These are phyloP conservation scores for Penicillium herquei DNA, from an alignment of 495 filamentous ascomycete genomes.

Conservation along the genomic window DNA sequence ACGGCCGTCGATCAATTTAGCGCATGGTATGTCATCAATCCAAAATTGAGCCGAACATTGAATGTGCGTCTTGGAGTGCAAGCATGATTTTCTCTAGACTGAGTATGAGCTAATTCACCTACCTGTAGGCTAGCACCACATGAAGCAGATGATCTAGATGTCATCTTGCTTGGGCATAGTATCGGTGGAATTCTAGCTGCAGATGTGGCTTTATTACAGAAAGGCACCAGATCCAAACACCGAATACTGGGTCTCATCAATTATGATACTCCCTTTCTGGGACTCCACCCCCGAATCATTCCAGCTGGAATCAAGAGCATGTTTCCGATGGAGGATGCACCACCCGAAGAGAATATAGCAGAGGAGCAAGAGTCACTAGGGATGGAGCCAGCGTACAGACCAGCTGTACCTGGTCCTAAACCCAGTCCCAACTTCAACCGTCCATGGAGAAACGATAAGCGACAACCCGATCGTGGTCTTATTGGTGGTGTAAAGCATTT, in stretches of 20 bases:
- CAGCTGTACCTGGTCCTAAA: conserved; percentile 35
- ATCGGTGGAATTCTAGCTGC: conserved; percentile 85
- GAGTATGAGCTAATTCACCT: background rate
- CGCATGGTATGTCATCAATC: conserved; percentile 54
- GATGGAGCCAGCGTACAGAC: conserved; percentile 18
- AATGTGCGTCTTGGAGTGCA: too few species aligned
- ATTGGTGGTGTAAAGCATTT: conserved; percentile 72
- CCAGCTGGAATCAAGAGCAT: conserved; percentile 74
- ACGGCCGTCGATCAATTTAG: conserved; percentile 80
- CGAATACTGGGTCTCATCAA: conserved; percentile 79
- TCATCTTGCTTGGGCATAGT: conserved; percentile 83
- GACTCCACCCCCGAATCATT: conserved; percentile 86
- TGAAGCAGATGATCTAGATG: conserved; percentile 69
- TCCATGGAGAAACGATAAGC: conserved; percentile 68
- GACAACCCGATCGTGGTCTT: conserved; percentile 60
- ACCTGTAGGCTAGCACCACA: conserved; percentile 67
- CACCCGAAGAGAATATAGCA: conserved; percentile 27
- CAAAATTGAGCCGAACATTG: background rate
- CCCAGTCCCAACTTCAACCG: conserved; percentile 71
- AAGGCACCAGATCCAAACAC: conserved; percentile 45
- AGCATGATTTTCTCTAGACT: too few species aligned
- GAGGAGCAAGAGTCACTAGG: conserved; percentile 23
- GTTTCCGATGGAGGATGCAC: conserved; percentile 55
- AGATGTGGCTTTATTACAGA: conserved; percentile 67
- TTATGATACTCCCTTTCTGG: conserved; percentile 83